phyloP scores from a whole-genome alignment of 768 basidiomycete genomes.

The Lactifluus rugatus region DNA sequence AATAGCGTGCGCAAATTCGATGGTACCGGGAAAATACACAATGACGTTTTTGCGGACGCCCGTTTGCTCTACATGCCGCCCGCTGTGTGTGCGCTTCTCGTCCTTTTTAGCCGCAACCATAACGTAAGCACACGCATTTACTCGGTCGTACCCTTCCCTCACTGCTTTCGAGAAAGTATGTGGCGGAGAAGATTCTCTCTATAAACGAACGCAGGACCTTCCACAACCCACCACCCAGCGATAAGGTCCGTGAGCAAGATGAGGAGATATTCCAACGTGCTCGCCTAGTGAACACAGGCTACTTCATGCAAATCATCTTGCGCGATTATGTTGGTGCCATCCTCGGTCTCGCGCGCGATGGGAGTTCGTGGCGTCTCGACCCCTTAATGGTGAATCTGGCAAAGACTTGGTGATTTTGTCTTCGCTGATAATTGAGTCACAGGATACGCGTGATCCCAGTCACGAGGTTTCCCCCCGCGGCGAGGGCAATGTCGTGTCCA shows the following conservation, averaged over 20 bases:
- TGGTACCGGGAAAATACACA: constrained; percentile 56
- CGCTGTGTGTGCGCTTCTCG: constrained; percentile 52
- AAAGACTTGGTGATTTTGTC: not conserved
- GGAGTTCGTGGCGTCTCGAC: constrained; percentile 55
- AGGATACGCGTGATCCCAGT: constrained; percentile 41
- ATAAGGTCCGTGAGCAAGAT: constrained; percentile 39
- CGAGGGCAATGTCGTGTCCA: constrained; percentile 63
- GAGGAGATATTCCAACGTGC: constrained; percentile 70
- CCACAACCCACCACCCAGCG: constrained; percentile 19
- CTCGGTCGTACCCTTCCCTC: not conserved
- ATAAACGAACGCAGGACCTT: constrained; percentile 59
- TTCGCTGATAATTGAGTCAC: not conserved
- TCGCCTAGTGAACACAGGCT: constrained; percentile 63
- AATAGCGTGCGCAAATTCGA: constrained; percentile 48
- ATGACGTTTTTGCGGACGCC: constrained; percentile 61
- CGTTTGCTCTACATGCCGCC: constrained; percentile 67
- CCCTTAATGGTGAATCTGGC: constrained; percentile 43
- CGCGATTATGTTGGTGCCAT: constrained; percentile 69
- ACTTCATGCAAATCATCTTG: constrained; percentile 61
- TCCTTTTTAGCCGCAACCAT: constrained; percentile 65
- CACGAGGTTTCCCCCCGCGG: constrained; percentile 54
- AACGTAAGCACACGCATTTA: constrained; percentile 38
- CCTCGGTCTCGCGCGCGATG: constrained; percentile 57
- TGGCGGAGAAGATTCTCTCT: constrained; percentile 53
- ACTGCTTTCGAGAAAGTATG: constrained; percentile 37